A percentile compares a stretch with the other conserved stretches of the same genome.
phyloP scores from a whole-genome alignment of 139 green algal species.

The Monoraphidium neglectum region DNA sequence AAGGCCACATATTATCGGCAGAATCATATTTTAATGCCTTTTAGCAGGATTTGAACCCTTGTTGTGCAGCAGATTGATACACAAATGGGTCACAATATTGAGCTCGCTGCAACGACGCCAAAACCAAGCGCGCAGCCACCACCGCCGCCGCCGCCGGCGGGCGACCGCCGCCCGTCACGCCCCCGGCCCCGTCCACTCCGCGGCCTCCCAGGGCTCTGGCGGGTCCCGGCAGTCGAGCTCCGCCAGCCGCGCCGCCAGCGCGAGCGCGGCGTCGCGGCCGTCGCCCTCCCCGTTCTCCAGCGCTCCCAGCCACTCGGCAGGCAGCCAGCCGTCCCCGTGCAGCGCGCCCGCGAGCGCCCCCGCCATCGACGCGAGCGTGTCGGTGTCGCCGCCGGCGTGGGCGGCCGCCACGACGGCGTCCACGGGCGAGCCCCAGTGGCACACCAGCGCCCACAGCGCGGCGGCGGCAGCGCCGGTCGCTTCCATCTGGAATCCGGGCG shows the following conservation, averaged over 20 bases:
- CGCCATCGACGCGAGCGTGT: conserved; percentile 47
- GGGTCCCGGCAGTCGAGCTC: conserved; percentile 9
- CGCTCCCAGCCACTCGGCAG: conserved; percentile 25
- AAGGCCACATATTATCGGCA: too few relatives aligned
- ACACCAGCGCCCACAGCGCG: conserved; percentile 28
- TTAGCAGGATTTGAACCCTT: too few relatives aligned
- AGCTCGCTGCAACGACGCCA: too few relatives aligned
- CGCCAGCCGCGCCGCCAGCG: conserved; percentile 8
- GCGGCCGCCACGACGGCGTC: conserved; percentile 40
- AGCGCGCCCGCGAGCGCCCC: conserved; percentile 29
- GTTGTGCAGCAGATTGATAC: too few relatives aligned
- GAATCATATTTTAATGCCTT: too few relatives aligned
- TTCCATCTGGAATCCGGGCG: conserved; percentile 40
- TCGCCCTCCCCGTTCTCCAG: conserved; percentile 34
- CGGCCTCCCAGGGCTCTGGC: too few relatives aligned
- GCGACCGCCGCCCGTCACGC: too few relatives aligned
- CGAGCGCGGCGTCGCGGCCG: conserved; percentile 26
- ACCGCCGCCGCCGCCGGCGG: too few relatives aligned
- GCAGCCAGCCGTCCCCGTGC: conserved; percentile 43
- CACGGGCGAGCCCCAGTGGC: conserved; percentile 23
- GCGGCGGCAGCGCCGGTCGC: conserved; percentile 33
- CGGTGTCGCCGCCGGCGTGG: conserved; percentile 47
- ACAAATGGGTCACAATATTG: too few relatives aligned
- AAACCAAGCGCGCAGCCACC: too few relatives aligned
- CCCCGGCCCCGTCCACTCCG: too few relatives aligned